Conservation (phyloP, 306 rosid species). For the Cucurbita ficifolia region DNA sequence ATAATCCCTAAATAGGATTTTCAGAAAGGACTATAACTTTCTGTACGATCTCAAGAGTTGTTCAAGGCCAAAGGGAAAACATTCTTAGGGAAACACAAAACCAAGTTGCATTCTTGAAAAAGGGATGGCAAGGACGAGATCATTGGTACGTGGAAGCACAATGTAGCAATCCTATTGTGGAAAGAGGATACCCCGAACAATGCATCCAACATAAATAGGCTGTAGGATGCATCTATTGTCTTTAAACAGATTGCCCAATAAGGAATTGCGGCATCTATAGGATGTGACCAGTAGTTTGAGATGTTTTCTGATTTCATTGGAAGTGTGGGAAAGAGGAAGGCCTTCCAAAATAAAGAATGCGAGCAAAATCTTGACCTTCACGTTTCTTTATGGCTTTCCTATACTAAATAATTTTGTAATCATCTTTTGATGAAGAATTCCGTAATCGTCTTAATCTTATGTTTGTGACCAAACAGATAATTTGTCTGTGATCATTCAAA, state of each 20-base stretch:
- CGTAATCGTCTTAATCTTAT: neutral
- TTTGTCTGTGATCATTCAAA: neutral
- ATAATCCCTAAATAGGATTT: neutral
- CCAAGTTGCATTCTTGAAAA: neutral
- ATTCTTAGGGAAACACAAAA: neutral
- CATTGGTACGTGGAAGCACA: neutral
- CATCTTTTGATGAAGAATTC: neutral
- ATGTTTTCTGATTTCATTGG: neutral
- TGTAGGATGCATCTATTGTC: neutral
- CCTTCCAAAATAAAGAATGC: neutral
- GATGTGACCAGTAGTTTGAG: neutral
- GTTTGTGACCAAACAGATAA: neutral
- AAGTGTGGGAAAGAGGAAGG: neutral
- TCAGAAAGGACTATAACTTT: neutral
- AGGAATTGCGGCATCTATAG: neutral
- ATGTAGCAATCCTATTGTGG: neutral
- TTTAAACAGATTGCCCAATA: neutral
- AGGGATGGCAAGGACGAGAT: neutral
- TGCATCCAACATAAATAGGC: neutral
- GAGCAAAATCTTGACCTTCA: neutral
- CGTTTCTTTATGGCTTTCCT: neutral
- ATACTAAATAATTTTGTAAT: neutral
- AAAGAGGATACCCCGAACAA: neutral
- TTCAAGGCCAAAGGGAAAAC: neutral
- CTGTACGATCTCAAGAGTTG: neutral